phyloP scores from a whole-genome alignment of 2,329 filamentous ascomycete species.

The Raffaelea albimanens region DNA sequence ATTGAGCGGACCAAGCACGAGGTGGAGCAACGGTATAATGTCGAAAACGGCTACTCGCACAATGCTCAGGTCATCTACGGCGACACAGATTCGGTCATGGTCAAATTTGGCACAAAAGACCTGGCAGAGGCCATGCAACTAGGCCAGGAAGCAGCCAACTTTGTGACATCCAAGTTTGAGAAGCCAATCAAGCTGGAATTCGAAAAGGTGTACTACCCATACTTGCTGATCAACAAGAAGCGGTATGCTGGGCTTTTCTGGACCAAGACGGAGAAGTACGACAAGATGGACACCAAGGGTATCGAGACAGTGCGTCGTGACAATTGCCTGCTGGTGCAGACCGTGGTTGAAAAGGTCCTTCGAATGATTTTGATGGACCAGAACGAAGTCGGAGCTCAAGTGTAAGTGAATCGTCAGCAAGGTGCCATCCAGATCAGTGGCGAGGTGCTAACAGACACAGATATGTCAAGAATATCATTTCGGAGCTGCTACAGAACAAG shows the following conservation, averaged over 20 bases:
- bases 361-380: conserved; percentile 92
- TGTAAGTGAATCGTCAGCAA: conserved; percentile 48
- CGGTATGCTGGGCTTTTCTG: conserved; percentile 96
- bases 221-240: conserved; percentile 99
- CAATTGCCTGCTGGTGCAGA: conserved; percentile 92
- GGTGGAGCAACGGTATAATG: conserved; percentile 80
- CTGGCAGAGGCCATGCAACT: conserved; percentile 85
- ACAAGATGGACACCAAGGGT: conserved; percentile 99
- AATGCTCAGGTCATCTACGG: conserved; percentile 97
- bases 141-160: conserved; percentile 84
- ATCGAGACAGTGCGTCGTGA: conserved; percentile 97
- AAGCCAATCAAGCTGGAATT: conserved; percentile 99
- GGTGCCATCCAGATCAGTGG: background rate
- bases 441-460: conserved; percentile 40
- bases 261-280: conserved; percentile 88
- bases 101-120: conserved; percentile 90
- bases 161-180: conserved; percentile 83
- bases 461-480: conserved; percentile 93
- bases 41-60: conserved; percentile 88
- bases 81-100: conserved; percentile 99
- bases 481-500: conserved; percentile 92
- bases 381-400: conserved; percentile 83
- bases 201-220: conserved; percentile 98
- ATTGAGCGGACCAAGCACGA: conserved; percentile 98
- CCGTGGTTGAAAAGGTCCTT: conserved; percentile 92